phyloP scores from a whole-genome alignment of 345 rosid species.

The Passiflora organensis region DNA sequence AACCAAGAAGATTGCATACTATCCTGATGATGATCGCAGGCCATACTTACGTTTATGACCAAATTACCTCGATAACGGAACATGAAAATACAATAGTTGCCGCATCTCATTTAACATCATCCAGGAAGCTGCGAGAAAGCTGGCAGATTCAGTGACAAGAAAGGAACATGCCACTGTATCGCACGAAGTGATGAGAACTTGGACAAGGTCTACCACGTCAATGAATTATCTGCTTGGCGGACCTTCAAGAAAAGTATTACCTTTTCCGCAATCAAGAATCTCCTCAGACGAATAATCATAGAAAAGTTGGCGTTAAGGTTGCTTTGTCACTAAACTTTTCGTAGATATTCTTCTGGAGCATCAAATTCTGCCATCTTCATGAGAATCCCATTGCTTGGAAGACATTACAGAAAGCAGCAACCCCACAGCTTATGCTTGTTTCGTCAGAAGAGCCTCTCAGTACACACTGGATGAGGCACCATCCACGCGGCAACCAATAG shows the following conservation, averaged over 20 bases:
- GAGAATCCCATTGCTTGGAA: conserved; percentile 23
- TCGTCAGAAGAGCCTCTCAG: conserved; percentile 21
- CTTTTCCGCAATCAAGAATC: conserved; percentile 16
- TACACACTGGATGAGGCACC: conserved; percentile 18
- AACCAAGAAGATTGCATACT: too few species aligned
- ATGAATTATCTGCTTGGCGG: conserved; percentile 12
- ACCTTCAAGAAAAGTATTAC: conserved; percentile 12
- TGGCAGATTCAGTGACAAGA: too few species aligned
- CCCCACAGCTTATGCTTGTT: conserved; percentile 19
- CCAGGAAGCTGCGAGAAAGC: too few species aligned
- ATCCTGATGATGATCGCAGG: too few species aligned
- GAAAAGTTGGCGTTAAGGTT: conserved; percentile 31
- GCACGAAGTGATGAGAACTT: too few species aligned
- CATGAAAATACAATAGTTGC: too few species aligned
- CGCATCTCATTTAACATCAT: too few species aligned
- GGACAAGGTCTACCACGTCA: conserved; percentile 12
- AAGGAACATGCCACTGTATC: too few species aligned
- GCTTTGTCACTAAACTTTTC: conserved; percentile 33
- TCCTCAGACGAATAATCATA: conserved; percentile 27
- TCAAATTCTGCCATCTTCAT: conserved; percentile 37
- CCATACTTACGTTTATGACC: too few species aligned
- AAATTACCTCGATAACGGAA: too few species aligned
- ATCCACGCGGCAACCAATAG: conserved; percentile 18
- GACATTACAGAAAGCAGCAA: conserved; percentile 17
- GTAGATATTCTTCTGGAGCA: conserved; percentile 36